phyloP scores from a whole-genome alignment of 2,329 filamentous ascomycete genomes.

The Zarea fungicola region DNA sequence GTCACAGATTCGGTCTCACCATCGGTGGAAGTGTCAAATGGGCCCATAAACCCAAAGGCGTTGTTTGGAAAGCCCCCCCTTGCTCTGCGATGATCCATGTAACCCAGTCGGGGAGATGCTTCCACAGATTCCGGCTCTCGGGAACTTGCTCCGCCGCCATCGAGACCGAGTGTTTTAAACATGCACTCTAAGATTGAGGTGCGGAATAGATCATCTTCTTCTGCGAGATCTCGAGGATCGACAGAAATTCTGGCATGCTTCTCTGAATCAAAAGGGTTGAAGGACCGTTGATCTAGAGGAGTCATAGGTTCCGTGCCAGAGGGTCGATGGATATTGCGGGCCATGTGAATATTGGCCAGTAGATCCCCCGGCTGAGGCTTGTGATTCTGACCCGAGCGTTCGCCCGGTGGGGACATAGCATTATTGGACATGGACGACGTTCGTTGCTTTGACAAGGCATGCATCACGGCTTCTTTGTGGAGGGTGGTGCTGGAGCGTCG shows the following conservation, averaged over 20 bases:
- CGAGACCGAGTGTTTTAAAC: slow-evolving; percentile 86
- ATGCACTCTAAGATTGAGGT: slow-evolving; percentile 92
- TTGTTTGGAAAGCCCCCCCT: slow-evolving; percentile 67
- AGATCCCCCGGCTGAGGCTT: slow-evolving; percentile 71
- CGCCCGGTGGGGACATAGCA: slow-evolving; percentile 31
- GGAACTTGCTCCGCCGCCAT: slow-evolving; percentile 58
- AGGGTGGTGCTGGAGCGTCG: slow-evolving; percentile 69
- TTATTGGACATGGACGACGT: slow-evolving; percentile 38
- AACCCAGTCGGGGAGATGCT: slow-evolving; percentile 76
- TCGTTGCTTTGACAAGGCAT: slow-evolving; percentile 53
- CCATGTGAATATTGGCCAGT: slow-evolving; percentile 69
- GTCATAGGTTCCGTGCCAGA: slow-evolving; percentile 28
- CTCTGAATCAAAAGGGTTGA: slow-evolving; percentile 53
- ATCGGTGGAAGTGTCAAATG: slow-evolving; percentile 68
- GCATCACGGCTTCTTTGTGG: slow-evolving; percentile 72
- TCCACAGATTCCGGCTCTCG: slow-evolving; percentile 72
- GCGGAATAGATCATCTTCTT: slow-evolving; percentile 85
- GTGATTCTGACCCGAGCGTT: slow-evolving; percentile 37
- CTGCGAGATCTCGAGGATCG: slow-evolving; percentile 73
- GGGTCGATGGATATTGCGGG: slow-evolving; percentile 51
- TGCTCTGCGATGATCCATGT: slow-evolving; percentile 74
- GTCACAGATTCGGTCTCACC: slow-evolving; percentile 83
- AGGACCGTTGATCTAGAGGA: slow-evolving; percentile 45
- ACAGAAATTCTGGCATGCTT: slow-evolving; percentile 44
- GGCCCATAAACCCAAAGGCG: slow-evolving; percentile 86